Base-by-base conservation (phyloP, 345 rosid species). In the Lumnitzera littorea region DNA sequence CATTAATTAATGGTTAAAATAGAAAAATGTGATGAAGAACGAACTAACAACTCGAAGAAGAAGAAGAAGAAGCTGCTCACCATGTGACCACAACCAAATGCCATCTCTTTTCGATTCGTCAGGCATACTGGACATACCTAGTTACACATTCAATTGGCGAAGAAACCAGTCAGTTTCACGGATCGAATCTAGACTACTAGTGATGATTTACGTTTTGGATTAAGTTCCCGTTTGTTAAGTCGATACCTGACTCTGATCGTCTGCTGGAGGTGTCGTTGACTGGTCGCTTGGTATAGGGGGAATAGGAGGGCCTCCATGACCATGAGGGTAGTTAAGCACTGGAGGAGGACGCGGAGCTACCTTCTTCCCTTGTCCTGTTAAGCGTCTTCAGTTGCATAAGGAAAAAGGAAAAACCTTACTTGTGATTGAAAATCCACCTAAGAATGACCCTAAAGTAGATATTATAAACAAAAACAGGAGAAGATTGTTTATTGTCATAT, bases 61-160 rank as follows among this genome's bases (percentile, higher is more conserved):
- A 5, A 36, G 43, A 36, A 36, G 43, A 7, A 36, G 11, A 15
- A 46, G 62, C 59, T 60, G 66, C 86, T 74, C 63, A 87, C 97
- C 90, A 76, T 81, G 75, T 90, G 95, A 41, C 95, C 91, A 53
- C 95, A 85, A 25, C 69, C 66, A 24, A 84, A 86, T 49, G 95
- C 90, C 78, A 80, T 58, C 62, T 87, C 79, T 59, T 85, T 83
- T 17, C 53, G 68, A 55, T 65, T 77, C 1, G 85, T 78, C 58
- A 84, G 80, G 73, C 95, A 89, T 67, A 86, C 75, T 14, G 95
- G 88, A 68, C 91, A 87, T 41, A 55, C 75, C 95, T 89, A 61
- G 63, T 57, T 62, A 58, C 51, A 60, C 20, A 54, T 24, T 36
- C 29, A 55, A 20, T 20, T 20, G 20, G 20, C 1, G 20, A 20